A percentile compares a stretch with the other conserved stretches of the same genome.
phyloP scores from a whole-genome alignment of 768 basidiomycete genomes.

The Inosperma sp. region DNA sequence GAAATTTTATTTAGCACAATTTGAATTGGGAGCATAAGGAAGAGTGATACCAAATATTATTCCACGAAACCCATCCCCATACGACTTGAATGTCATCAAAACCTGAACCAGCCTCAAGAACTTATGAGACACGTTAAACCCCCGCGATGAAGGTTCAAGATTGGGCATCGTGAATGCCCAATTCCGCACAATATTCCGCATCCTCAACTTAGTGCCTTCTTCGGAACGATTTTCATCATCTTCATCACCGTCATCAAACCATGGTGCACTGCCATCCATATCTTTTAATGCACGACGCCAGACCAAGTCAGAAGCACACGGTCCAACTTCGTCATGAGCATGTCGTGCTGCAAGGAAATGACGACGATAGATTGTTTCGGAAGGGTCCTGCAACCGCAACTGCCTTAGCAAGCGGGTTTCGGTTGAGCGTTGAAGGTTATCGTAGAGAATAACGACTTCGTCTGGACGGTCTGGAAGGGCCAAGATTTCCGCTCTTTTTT shows the following conservation, averaged over 20 bases:
- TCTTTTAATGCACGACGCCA: conserved; percentile 55
- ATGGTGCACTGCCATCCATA: conserved; percentile 26
- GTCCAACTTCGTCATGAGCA: conserved; percentile 52
- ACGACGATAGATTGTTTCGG: conserved; percentile 33
- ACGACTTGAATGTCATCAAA: conserved; percentile 49
- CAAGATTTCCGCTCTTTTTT: conserved; percentile 29
- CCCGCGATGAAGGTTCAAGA: conserved; percentile 47
- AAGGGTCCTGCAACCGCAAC: conserved; percentile 43
- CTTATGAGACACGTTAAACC: conserved; percentile 68
- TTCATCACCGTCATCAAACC: conserved; percentile 35
- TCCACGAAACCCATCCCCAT: conserved; percentile 58
- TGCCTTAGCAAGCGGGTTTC: conserved; percentile 44
- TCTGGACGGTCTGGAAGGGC: conserved; percentile 37
- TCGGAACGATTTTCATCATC: conserved; percentile 22
- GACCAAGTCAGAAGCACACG: conserved; percentile 64
- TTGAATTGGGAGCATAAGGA: neutral
- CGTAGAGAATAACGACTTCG: conserved; percentile 55
- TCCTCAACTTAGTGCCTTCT: conserved; percentile 22
- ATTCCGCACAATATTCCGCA: conserved; percentile 46
- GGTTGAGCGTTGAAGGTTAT: conserved; percentile 28
- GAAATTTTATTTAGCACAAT: conserved; percentile 6
- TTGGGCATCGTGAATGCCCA: conserved; percentile 66
- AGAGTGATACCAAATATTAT: conserved; percentile 54
- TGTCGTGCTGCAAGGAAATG: conserved; percentile 45
- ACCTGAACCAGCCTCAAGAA: conserved; percentile 57